Conservation (phyloP, 2,329 filamentous ascomycete genomes). For the Botrytis sinoallii region DNA sequence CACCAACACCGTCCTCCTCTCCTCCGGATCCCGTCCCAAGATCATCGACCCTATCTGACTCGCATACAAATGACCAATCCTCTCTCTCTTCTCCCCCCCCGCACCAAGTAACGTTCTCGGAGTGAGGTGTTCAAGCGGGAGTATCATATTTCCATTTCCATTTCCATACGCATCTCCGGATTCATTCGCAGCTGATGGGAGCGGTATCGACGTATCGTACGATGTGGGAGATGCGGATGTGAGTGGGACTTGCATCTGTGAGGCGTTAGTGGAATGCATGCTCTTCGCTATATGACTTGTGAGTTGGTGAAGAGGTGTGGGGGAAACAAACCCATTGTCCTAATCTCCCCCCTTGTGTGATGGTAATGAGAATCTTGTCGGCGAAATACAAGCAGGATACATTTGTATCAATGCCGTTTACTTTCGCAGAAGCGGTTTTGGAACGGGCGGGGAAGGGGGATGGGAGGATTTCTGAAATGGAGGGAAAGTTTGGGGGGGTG, state of each 20-base stretch:
- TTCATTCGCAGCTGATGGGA: slow-evolving; percentile 21
- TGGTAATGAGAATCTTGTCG: slow-evolving; percentile 87
- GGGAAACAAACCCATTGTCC: slow-evolving; percentile 75
- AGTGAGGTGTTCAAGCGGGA: slow-evolving; percentile 79
- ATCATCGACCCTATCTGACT: slow-evolving; percentile 84
- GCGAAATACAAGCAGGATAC: slow-evolving; percentile 71
- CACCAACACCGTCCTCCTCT: slow-evolving; percentile 58
- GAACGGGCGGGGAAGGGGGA: slow-evolving; percentile 33
- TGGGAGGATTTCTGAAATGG: slow-evolving; percentile 21
- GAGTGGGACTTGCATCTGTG: slow-evolving; percentile 74
- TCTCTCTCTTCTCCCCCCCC: slow-evolving; percentile 74
- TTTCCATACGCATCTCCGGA: slow-evolving; percentile 32
- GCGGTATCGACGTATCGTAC: slow-evolving; percentile 49
- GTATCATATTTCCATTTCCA: slow-evolving; percentile 52
- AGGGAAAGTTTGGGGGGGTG: background rate
- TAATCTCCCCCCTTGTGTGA: slow-evolving; percentile 80
- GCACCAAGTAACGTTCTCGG: slow-evolving; percentile 85
- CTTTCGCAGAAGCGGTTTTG: slow-evolving; percentile 50
- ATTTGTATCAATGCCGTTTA: slow-evolving; percentile 69
- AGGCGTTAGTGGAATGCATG: no score
- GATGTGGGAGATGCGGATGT: slow-evolving; percentile 62
- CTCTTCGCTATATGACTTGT: no score
- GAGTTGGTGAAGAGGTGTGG: background rate
- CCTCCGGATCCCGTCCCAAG: slow-evolving; percentile 64
- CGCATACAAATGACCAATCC: slow-evolving; percentile 81